These are phyloP conservation scores for Guillardia theta DNA, from an alignment of 78 protist genomes.

Conservation along the genomic window DNA sequence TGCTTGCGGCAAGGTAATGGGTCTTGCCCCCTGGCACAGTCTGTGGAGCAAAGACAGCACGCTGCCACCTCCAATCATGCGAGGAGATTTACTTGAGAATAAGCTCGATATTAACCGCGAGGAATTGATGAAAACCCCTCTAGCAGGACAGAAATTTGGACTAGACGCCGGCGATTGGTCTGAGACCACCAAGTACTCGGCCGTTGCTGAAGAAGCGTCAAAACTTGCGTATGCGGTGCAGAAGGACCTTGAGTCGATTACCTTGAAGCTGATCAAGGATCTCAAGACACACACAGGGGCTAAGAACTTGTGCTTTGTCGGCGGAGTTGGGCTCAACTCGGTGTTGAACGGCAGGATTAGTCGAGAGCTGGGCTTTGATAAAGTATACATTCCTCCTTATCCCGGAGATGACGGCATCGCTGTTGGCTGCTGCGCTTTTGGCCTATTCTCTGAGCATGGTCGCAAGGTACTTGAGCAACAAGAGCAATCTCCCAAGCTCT, in stretches of 20 bases:
- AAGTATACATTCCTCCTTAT: neutral
- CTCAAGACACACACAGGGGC: neutral
- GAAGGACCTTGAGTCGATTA: too few relatives aligned
- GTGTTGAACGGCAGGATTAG: slow-evolving; percentile 4
- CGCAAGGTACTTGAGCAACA: too few relatives aligned
- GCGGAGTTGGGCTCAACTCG: neutral
- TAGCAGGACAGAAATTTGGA: too few relatives aligned
- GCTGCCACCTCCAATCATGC: neutral
- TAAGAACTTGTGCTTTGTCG: neutral
- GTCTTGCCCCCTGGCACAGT: slow-evolving; percentile 17
- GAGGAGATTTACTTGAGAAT: too few relatives aligned
- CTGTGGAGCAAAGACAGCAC: neutral
- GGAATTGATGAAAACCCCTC: too few relatives aligned
- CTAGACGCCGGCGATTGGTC: too few relatives aligned
- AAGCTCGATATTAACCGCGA: too few relatives aligned
- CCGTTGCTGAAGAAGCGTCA: neutral
- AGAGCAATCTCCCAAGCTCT: too few relatives aligned
- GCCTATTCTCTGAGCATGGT: neutral
- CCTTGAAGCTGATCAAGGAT: too few relatives aligned
- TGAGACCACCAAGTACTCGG: neutral
- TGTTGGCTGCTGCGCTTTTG: slow-evolving; percentile 11
- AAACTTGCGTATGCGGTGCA: too few relatives aligned
- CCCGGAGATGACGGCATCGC: slow-evolving; percentile 39
- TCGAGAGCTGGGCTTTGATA: slow-evolving; percentile 11
- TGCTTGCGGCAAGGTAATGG: slow-evolving; percentile 33